Evolutionary conservation across 495 filamentous ascomycete genomes (phyloP).

Genomic region (Corynascus novoguineensis): DNA sequence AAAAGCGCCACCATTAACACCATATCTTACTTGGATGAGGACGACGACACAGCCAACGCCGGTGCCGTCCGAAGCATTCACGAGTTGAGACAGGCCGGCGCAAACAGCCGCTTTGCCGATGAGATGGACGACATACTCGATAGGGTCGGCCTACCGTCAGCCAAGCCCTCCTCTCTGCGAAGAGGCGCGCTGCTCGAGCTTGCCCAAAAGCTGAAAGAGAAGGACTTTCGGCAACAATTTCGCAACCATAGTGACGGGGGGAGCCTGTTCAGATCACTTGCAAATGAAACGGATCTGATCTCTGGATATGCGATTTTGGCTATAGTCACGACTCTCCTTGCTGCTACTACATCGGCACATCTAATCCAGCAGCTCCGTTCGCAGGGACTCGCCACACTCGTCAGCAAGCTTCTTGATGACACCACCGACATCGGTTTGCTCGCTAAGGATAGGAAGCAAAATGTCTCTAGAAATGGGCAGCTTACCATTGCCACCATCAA

Average conservation of each 20-base stretch:
- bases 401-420: constrained; percentile 49
- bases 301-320: constrained; percentile 54
- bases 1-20: constrained; percentile 29
- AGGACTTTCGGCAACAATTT: constrained; percentile 62
- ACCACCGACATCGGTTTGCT: constrained; percentile 49
- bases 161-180: constrained; percentile 43
- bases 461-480: constrained; percentile 61
- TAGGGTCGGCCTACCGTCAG: constrained; percentile 62
- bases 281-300: constrained; percentile 50
- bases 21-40: constrained; percentile 34
- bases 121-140: constrained; percentile 79
- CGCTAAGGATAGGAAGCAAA: constrained; percentile 58
- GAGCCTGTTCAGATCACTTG: constrained; percentile 55
- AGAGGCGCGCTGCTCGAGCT: constrained; percentile 59
- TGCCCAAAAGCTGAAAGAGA: constrained; percentile 63
- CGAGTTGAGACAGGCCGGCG: constrained; percentile 80
- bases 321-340: constrained; percentile 51
- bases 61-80: constrained; percentile 75
- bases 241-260: constrained; percentile 67
- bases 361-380: constrained; percentile 46
- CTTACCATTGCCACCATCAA: constrained; percentile 49
- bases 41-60: constrained; percentile 52
- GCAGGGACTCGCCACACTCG: constrained; percentile 44
- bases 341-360: constrained; percentile 45
- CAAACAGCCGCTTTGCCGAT: constrained; percentile 73